Conservation (phyloP, 495 filamentous ascomycete species). For the Penicillium longicatenatum region DNA sequence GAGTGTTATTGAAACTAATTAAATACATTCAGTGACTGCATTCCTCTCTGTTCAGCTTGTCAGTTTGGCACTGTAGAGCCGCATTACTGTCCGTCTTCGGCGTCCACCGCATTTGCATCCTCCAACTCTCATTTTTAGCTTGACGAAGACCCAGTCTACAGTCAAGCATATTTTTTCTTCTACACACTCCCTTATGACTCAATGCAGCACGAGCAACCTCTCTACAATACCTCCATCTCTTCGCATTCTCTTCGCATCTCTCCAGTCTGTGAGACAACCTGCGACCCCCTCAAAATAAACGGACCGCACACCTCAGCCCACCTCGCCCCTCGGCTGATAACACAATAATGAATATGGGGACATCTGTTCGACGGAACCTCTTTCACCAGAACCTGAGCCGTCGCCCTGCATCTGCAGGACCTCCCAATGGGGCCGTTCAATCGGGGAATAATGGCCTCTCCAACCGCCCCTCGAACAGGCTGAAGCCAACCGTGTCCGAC, state of each 20-base stretch:
- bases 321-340: background rate
- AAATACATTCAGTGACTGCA: no score
- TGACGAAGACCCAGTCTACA: background rate
- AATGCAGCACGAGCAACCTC: background rate
- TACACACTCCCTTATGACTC: background rate
- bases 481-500: constrained; percentile 43
- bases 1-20: no score
- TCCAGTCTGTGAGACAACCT: background rate
- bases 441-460: constrained; percentile 23
- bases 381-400: constrained; percentile 72
- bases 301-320: background rate
- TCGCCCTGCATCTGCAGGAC: constrained; percentile 57
- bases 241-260: background rate
- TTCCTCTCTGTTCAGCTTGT: background rate
- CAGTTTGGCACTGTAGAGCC: background rate
- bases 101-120: background rate
- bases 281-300: background rate
- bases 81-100: background rate
- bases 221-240: background rate
- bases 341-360: constrained; percentile 27
- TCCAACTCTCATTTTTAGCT: background rate
- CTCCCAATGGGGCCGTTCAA: constrained; percentile 24
- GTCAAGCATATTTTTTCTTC: background rate
- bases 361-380: constrained; percentile 67
- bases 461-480: constrained; percentile 31